These are phyloP conservation scores for Spirogloea muscicola DNA, from an alignment of 139 green algal genomes.

Conservation along the genomic window DNA sequence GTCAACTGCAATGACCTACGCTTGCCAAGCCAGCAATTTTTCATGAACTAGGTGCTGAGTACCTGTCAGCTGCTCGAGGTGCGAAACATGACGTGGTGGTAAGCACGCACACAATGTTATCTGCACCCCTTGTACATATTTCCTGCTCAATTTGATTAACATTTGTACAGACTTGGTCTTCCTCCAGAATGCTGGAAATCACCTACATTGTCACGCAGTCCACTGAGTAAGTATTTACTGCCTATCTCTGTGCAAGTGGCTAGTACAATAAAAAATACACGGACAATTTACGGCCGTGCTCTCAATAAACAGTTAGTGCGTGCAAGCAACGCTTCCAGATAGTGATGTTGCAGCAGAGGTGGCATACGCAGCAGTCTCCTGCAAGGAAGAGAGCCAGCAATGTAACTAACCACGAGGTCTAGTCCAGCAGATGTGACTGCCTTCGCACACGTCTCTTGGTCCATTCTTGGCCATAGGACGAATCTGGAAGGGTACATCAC, in stretches of 20 bases:
- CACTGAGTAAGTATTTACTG: background rate
- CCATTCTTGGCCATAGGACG: conserved; percentile 89
- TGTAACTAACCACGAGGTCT: conserved; percentile 57
- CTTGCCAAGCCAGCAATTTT: no score
- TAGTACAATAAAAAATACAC: no score
- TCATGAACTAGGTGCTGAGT: no score
- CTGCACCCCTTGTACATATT: conserved; percentile 50
- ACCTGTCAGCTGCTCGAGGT: conserved; percentile 65
- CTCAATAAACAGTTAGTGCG: no score
- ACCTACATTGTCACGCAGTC: conserved; percentile 5
- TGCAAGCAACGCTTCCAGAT: no score
- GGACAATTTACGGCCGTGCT: no score
- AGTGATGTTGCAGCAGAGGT: no score
- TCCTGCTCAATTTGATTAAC: conserved; percentile 53
- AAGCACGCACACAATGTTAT: conserved; percentile 53
- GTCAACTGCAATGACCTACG: no score
- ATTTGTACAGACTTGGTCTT: conserved; percentile 76
- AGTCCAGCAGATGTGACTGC: conserved; percentile 69
- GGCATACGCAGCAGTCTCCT: no score
- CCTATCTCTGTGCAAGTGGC: no score
- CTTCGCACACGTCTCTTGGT: conserved; percentile 99
- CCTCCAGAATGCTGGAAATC: conserved; percentile 24
- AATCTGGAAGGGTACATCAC: conserved; percentile 18
- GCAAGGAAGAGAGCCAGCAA: no score
- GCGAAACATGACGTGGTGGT: conserved; percentile 96